A percentile compares a stretch with the other conserved stretches of the same genome.
phyloP scores from a whole-genome alignment of 192 early-diverging fungal genomes.

The Umbelopsis sp. region DNA sequence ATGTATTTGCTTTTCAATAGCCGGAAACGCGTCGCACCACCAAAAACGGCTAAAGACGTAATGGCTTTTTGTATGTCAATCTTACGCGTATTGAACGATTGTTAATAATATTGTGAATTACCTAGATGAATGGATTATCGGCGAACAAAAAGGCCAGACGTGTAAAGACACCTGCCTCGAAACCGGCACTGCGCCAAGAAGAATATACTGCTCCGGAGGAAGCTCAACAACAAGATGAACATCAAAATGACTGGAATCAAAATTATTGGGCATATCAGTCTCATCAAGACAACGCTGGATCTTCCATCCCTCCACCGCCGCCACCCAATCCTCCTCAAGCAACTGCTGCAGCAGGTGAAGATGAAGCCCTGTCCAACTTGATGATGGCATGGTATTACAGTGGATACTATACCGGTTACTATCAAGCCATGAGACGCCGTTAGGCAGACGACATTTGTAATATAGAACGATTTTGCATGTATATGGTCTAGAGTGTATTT shows the following conservation, averaged over 20 bases:
- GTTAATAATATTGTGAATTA: no score
- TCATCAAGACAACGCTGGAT: not conserved
- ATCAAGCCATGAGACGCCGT: slow-evolving; percentile 48
- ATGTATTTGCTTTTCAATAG: no score
- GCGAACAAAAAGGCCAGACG: not conserved
- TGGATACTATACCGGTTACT: slow-evolving; percentile 75
- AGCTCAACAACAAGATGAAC: not conserved
- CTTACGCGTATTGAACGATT: no score
- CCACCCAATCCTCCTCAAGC: not conserved
- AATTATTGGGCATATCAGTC: not conserved
- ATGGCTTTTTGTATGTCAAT: no score
- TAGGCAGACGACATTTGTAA: slow-evolving; percentile 12
- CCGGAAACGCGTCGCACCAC: no score
- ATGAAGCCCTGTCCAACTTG: slow-evolving; percentile 64
- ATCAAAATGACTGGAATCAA: not conserved
- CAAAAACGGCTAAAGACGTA: no score
- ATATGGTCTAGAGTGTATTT: no score
- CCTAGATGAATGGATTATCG: not conserved
- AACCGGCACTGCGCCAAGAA: not conserved
- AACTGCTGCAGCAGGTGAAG: slow-evolving; percentile 29
- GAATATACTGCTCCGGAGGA: not conserved
- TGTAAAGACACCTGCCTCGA: no score
- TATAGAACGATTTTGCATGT: not conserved
- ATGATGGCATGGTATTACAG: slow-evolving; percentile 79
- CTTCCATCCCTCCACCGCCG: slow-evolving; percentile 13